phyloP scores from a whole-genome alignment of 495 filamentous ascomycete genomes.

The Aspergillus sclerotioniger region DNA sequence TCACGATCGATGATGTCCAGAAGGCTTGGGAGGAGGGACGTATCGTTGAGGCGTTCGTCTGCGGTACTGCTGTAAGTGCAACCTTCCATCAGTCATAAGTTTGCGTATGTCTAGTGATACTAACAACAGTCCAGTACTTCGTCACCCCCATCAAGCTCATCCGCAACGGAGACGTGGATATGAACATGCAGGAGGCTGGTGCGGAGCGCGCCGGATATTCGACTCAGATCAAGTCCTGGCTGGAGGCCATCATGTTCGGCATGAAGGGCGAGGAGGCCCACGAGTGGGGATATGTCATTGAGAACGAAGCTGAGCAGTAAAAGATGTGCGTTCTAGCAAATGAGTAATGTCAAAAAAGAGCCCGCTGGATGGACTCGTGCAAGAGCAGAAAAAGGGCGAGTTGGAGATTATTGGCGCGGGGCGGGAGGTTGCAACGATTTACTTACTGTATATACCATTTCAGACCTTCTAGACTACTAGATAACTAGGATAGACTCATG shows the following conservation, averaged over 20 bases:
- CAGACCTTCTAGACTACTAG: background rate
- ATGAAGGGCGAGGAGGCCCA: constrained; percentile 73
- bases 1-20: constrained; percentile 75
- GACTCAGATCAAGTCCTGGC: constrained; percentile 69
- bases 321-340: constrained; percentile 1
- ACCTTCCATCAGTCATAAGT: background rate
- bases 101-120: background rate
- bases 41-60: constrained; percentile 79
- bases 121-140: constrained; percentile 60
- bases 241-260: constrained; percentile 84
- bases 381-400: background rate
- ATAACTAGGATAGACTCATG: background rate
- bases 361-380: background rate
- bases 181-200: constrained; percentile 61
- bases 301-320: constrained; percentile 50
- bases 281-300: constrained; percentile 75
- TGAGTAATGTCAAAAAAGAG: background rate
- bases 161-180: constrained; percentile 66
- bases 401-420: background rate
- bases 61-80: constrained; percentile 75
- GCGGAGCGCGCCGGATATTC: constrained; percentile 65
- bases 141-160: constrained; percentile 73
- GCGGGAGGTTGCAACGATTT: background rate
- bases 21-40: constrained; percentile 72
- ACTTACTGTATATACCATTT: background rate